phyloP scores from a whole-genome alignment of 1,284 basidiomycete genomes.

The Marasmius tenuissimus region DNA sequence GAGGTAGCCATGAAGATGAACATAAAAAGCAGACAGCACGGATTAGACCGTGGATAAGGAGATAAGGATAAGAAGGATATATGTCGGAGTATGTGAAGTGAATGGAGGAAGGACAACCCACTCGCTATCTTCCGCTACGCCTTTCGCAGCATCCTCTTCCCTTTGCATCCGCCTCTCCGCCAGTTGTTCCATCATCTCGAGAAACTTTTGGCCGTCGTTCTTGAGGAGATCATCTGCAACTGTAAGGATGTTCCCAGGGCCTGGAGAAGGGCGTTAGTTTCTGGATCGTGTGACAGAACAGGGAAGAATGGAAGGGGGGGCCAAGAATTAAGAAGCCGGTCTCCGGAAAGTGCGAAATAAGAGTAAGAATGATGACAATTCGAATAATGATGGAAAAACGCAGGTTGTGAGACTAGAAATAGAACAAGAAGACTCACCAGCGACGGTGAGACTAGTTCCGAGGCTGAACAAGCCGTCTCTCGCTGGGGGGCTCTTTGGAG shows the following conservation, averaged over 20 bases:
- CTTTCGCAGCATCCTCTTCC: constrained; percentile 77
- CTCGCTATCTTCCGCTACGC: constrained; percentile 20
- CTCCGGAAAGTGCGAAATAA: background rate
- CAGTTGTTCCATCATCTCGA: constrained; percentile 99
- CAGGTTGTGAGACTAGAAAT: constrained; percentile 4
- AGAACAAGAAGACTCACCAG: constrained; percentile 53
- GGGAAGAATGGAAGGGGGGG: background rate
- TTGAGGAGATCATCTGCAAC: constrained; percentile 98
- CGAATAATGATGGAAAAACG: constrained; percentile 4
- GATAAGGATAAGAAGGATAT: background rate
- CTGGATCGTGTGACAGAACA: background rate
- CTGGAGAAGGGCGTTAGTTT: constrained; percentile 25
- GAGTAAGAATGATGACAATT: background rate
- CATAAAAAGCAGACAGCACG: background rate
- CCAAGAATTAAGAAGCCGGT: background rate
- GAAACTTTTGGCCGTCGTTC: constrained; percentile 97
- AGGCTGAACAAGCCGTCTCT: constrained; percentile 75
- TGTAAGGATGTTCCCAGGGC: constrained; percentile 91
- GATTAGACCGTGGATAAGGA: background rate
- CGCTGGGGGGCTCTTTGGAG: constrained; percentile 35
- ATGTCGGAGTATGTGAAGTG: background rate
- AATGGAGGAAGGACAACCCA: background rate
- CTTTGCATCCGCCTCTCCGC: constrained; percentile 92
- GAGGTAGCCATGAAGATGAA: background rate
- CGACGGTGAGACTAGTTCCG: constrained; percentile 78